Percentiles rank a stretch among this genome's conserved stretches.
These are phyloP conservation scores for Cicer arietinum DNA, from an alignment of 306 rosid genomes.

Conservation along the genomic window DNA sequence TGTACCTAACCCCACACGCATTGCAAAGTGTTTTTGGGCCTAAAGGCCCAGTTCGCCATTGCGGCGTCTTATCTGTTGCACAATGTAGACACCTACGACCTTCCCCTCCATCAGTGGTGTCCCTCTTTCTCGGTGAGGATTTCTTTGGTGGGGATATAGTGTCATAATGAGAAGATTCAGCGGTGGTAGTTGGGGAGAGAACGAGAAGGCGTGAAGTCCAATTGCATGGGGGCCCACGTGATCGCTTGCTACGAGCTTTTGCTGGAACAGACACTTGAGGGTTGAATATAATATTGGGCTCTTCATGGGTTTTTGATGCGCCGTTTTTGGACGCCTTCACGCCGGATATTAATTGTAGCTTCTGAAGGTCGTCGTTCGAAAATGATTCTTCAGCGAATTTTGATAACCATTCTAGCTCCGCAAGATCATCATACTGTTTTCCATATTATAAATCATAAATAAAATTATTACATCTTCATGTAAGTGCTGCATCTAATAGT, in stretches of 20 bases:
- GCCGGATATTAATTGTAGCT: constrained; percentile 78
- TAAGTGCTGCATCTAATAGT: too few species aligned
- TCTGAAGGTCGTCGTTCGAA: constrained; percentile 79
- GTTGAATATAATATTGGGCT: constrained; percentile 44
- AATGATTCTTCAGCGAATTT: constrained; percentile 87
- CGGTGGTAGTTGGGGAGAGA: constrained; percentile 51
- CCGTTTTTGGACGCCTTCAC: constrained; percentile 55
- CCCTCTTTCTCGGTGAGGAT: constrained; percentile 57
- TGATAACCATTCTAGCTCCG: constrained; percentile 92
- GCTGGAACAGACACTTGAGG: constrained; percentile 71
- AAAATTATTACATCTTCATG: too few species aligned
- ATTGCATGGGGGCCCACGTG: constrained; percentile 78
- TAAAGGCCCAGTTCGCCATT: constrained; percentile 91
- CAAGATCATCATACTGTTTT: constrained; percentile 76
- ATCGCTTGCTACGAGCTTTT: constrained; percentile 89
- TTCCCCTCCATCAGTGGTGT: constrained; percentile 51
- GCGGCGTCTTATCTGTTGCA: constrained; percentile 90
- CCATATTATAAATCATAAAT: background rate
- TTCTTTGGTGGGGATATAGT: constrained; percentile 41
- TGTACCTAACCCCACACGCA: constrained; percentile 87
- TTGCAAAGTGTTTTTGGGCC: constrained; percentile 89
- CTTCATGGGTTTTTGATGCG: constrained; percentile 43
- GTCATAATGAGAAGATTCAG: constrained; percentile 39
- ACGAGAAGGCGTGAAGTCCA: constrained; percentile 82
- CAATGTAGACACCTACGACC: constrained; percentile 88